Conservation (phyloP, 2,329 filamentous ascomycete genomes). For the Verticillium nubilum region DNA sequence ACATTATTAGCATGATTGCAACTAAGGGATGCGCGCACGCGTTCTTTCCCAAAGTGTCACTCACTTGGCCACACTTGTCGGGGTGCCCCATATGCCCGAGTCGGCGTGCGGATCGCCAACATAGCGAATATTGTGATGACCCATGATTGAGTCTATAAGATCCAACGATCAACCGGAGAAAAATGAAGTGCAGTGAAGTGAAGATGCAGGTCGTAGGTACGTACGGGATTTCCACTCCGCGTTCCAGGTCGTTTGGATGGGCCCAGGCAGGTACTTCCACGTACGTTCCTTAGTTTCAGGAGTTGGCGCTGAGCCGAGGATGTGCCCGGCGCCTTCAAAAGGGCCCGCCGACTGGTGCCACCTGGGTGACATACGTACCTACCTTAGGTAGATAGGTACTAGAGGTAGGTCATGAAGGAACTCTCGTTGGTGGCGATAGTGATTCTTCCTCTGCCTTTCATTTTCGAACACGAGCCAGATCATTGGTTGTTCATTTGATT, state of each 20-base stretch:
- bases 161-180: neutral
- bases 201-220: neutral
- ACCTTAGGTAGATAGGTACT: too few relatives aligned
- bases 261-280: neutral
- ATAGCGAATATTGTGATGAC: slow-evolving; percentile 30
- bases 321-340: too few relatives aligned
- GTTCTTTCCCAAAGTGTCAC: neutral
- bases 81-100: slow-evolving; percentile 30
- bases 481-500: too few relatives aligned
- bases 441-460: too few relatives aligned
- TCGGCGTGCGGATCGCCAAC: slow-evolving; percentile 26
- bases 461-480: too few relatives aligned
- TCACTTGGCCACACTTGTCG: slow-evolving; percentile 33
- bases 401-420: too few relatives aligned
- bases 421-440: too few relatives aligned
- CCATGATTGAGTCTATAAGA: slow-evolving; percentile 13
- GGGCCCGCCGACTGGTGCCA: neutral
- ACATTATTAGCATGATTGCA: neutral
- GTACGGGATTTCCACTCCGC: neutral
- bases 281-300: neutral
- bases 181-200: neutral
- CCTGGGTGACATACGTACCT: neutral
- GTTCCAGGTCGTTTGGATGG: neutral
- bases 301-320: neutral
- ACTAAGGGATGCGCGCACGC: slow-evolving; percentile 2